These are phyloP conservation scores for Claviceps sorghi DNA, from an alignment of 2,329 filamentous ascomycete genomes.

Conservation along the genomic window DNA sequence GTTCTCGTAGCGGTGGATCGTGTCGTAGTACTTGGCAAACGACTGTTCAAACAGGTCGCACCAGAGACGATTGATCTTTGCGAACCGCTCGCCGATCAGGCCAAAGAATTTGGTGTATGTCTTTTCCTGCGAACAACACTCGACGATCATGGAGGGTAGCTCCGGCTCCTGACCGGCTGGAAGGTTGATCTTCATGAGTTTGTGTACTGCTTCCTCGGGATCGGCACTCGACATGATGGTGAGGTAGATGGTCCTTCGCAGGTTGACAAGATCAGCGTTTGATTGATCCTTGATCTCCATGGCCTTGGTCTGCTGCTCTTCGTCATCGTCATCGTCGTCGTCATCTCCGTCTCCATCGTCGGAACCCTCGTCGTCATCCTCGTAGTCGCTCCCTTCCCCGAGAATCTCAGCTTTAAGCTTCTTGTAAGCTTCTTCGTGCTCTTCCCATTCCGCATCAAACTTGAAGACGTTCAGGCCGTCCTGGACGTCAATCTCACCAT, in stretches of 20 bases:
- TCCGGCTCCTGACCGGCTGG: slow-evolving; percentile 78
- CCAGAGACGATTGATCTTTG: slow-evolving; percentile 92
- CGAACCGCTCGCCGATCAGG: slow-evolving; percentile 83
- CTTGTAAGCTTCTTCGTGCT: slow-evolving; percentile 80
- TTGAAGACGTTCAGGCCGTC: slow-evolving; percentile 94
- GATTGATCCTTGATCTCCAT: slow-evolving; percentile 97
- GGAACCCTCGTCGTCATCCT: slow-evolving; percentile 48
- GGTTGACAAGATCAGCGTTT: slow-evolving; percentile 86
- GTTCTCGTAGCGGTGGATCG: slow-evolving; percentile 92
- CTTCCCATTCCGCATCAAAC: slow-evolving; percentile 76
- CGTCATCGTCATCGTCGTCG: slow-evolving; percentile 60
- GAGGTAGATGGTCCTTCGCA: slow-evolving; percentile 87
- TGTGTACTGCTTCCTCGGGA: slow-evolving; percentile 94
- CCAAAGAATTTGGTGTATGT: slow-evolving; percentile 98
- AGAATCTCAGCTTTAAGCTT: slow-evolving; percentile 86
- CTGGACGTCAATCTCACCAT: slow-evolving; percentile 72
- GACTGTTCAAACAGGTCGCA: slow-evolving; percentile 79
- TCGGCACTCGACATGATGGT: slow-evolving; percentile 95
- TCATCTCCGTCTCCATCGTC: too few species aligned
- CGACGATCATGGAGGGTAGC: slow-evolving; percentile 90
- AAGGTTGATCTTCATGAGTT: slow-evolving; percentile 85
- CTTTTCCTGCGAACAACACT: slow-evolving; percentile 91
- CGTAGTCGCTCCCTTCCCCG: slow-evolving; percentile 78
- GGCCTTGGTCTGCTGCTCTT: slow-evolving; percentile 64
- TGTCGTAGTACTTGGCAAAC: slow-evolving; percentile 90